phyloP scores from a whole-genome alignment of 139 green algal genomes.

The Haematococcus lacustris region DNA sequence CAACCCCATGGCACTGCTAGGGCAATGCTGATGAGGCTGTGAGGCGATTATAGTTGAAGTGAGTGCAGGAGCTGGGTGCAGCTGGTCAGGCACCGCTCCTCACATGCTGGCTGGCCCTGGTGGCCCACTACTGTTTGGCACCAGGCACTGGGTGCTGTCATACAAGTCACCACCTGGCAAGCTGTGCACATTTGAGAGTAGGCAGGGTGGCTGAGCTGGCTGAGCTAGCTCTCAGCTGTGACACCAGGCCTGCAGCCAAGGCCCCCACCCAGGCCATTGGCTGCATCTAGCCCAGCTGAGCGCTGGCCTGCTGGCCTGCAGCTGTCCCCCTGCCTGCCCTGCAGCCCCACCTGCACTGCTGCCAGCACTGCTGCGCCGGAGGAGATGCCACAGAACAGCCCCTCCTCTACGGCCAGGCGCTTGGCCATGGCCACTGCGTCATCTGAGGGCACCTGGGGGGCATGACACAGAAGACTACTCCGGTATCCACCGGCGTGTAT shows the following conservation, averaged over 20 bases:
- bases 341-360: constrained; percentile 50
- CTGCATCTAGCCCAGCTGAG: too few species aligned
- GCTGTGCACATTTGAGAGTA: too few species aligned
- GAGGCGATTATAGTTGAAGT: neutral
- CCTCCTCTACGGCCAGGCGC: constrained; percentile 80
- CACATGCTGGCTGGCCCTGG: neutral
- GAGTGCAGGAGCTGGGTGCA: neutral
- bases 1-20: neutral
- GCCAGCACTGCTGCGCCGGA: constrained; percentile 79
- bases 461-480: neutral
- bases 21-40: neutral
- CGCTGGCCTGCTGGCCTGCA: too few species aligned
- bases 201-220: too few species aligned
- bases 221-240: too few species aligned
- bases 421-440: constrained; percentile 82
- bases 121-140: neutral
- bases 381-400: constrained; percentile 88
- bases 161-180: neutral
- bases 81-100: neutral
- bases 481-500: too few species aligned
- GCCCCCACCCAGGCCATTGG: too few species aligned
- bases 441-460: constrained; percentile 60
- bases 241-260: too few species aligned
- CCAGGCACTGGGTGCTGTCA: neutral
- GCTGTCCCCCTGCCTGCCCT: neutral